Percentiles rank a stretch among this genome's conserved stretches.
Conservation (phyloP, 768 basidiomycete species). For the Pleurotus pulmonarius region DNA sequence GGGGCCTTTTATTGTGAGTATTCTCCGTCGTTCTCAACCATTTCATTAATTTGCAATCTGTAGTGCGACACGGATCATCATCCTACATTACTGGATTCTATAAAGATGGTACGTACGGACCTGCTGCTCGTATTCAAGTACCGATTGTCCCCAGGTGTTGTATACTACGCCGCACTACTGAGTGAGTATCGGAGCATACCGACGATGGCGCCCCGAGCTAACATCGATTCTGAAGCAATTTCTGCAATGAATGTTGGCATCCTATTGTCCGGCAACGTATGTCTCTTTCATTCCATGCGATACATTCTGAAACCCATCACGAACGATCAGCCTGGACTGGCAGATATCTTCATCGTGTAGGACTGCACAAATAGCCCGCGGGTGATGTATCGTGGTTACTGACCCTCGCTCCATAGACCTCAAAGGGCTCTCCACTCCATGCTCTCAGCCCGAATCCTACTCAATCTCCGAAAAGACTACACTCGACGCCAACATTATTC, state of each 20-base stretch:
- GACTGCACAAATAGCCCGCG: background rate
- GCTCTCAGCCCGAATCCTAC: slow-evolving; percentile 5
- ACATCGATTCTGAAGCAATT: background rate
- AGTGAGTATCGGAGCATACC: background rate
- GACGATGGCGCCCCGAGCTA: too few species aligned
- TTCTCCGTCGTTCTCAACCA: background rate
- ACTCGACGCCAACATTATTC: background rate
- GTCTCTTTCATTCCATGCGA: background rate
- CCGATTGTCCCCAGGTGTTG: background rate
- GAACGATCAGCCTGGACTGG: background rate
- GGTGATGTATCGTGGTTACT: background rate
- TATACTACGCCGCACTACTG: background rate
- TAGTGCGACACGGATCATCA: background rate
- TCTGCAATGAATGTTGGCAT: background rate
- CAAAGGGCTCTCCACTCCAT: slow-evolving; percentile 3
- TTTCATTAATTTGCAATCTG: background rate
- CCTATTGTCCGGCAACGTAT: background rate
- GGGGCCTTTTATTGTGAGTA: background rate
- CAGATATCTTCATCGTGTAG: slow-evolving; percentile 1
- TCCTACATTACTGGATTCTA: background rate
- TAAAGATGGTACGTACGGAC: background rate
- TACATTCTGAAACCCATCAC: background rate
- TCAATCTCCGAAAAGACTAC: background rate
- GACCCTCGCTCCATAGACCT: background rate
- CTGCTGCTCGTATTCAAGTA: background rate